Percentiles rank a stretch among this genome's conserved stretches.
These are phyloP conservation scores for Lotmaria passim DNA, from an alignment of 208 protist species.

Conservation along the genomic window DNA sequence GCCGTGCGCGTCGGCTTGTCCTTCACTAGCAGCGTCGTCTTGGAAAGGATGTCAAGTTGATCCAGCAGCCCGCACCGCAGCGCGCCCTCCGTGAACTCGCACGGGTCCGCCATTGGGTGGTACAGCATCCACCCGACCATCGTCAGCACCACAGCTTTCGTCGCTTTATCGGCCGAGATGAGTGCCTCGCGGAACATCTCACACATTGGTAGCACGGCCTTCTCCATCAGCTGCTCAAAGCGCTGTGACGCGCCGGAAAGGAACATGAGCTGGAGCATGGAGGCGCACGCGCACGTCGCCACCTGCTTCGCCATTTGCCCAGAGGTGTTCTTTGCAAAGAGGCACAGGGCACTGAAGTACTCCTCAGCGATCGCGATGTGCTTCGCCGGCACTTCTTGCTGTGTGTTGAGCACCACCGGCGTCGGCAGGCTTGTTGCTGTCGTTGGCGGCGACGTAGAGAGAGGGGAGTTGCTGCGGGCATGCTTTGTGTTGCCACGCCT, in stretches of 20 bases:
- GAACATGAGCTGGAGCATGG: conserved; percentile 78
- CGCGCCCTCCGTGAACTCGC: conserved; percentile 57
- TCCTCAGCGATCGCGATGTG: conserved; percentile 69
- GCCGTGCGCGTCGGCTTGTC: conserved; percentile 52
- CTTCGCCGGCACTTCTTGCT: conserved; percentile 36
- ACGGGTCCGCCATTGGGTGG: conserved; percentile 50
- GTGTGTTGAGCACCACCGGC: conserved; percentile 49
- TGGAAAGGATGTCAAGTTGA: conserved; percentile 53
- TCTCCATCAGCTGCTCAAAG: conserved; percentile 48
- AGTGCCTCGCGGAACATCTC: conserved; percentile 82
- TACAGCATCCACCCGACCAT: conserved; percentile 88
- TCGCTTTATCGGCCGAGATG: conserved; percentile 72
- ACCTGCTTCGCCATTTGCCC: conserved; percentile 85
- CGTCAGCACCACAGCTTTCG: conserved; percentile 79
- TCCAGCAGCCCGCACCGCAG: conserved; percentile 72
- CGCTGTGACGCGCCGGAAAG: conserved; percentile 50
- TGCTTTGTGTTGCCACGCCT: conserved; percentile 21
- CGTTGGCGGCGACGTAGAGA: neutral
- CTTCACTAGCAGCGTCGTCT: conserved; percentile 40
- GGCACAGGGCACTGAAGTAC: conserved; percentile 76
- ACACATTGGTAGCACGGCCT: conserved; percentile 73
- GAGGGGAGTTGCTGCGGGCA: neutral
- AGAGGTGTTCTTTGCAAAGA: conserved; percentile 58
- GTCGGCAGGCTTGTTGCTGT: neutral
- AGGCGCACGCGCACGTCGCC: conserved; percentile 77